Conservation (phyloP, 441 rosid genomes). For the Syzygium syzygioides region DNA sequence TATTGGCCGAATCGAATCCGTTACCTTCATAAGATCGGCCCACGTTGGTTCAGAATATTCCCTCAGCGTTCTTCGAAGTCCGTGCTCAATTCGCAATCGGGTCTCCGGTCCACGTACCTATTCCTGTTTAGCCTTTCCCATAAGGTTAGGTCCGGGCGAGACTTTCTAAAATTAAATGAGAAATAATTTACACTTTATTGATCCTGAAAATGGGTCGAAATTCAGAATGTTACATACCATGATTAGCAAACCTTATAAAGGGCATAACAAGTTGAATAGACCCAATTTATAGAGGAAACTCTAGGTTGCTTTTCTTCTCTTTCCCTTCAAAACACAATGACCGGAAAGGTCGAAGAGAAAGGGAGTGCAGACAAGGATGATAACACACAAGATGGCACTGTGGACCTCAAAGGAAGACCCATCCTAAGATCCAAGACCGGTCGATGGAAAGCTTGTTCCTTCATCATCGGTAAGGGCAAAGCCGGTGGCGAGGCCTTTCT, state of each 20-base stretch:
- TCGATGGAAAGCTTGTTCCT: constrained; percentile 33
- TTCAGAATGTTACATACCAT: no score
- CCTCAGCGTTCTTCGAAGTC: no score
- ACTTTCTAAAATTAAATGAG: no score
- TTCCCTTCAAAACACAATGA: not conserved
- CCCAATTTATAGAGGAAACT: not conserved
- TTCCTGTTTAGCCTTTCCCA: no score
- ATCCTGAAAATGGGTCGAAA: no score
- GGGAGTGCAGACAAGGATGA: constrained; percentile 17
- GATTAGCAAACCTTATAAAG: not conserved
- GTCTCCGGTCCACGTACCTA: no score
- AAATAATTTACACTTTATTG: no score
- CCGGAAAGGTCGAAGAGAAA: constrained; percentile 27
- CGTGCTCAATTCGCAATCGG: no score
- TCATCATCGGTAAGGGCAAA: constrained; percentile 26
- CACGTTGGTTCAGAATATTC: no score
- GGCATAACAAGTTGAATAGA: not conserved
- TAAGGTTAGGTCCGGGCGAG: no score
- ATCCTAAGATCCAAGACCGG: constrained; percentile 29
- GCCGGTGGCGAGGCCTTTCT: not conserved
- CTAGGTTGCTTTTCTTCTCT: not conserved
- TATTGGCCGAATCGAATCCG: no score
- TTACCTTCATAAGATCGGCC: no score
- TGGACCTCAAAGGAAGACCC: constrained; percentile 33
- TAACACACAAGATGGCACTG: constrained; percentile 28